phyloP scores from a whole-genome alignment of 2,329 filamentous ascomycete genomes.

The Aspergillus awamori region DNA sequence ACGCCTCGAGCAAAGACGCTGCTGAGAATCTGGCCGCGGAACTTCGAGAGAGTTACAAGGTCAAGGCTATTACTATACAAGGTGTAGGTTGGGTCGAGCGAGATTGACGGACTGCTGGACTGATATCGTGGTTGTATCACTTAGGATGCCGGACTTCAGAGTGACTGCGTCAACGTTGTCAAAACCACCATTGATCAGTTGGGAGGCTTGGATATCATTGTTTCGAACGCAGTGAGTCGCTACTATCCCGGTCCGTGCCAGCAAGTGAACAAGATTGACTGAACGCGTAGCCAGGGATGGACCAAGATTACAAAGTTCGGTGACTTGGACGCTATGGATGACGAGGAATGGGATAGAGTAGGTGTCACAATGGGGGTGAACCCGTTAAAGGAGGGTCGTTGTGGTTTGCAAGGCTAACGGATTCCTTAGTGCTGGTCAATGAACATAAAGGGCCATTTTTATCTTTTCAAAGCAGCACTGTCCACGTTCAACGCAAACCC shows the following conservation, averaged over 20 bases:
- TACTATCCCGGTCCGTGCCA: not conserved
- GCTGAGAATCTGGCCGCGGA: constrained; percentile 62
- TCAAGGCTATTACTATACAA: constrained; percentile 60
- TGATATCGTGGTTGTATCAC: constrained; percentile 6
- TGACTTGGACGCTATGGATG: constrained; percentile 60
- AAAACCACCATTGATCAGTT: constrained; percentile 61
- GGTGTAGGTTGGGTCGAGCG: constrained; percentile 54
- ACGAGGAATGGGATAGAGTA: constrained; percentile 67
- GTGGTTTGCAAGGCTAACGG: not conserved
- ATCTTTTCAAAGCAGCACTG: constrained; percentile 60
- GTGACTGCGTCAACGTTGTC: constrained; percentile 63
- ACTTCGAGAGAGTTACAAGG: constrained; percentile 54
- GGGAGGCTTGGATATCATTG: constrained; percentile 73
- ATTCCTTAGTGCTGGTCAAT: constrained; percentile 58
- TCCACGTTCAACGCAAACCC: constrained; percentile 63
- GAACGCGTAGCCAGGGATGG: constrained; percentile 54
- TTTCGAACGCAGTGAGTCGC: constrained; percentile 68
- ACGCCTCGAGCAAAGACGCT: constrained; percentile 62
- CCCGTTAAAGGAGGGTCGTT: not conserved
- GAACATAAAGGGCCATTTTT: constrained; percentile 61
- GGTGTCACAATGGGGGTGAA: not conserved
- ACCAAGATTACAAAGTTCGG: constrained; percentile 61
- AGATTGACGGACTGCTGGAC: not conserved
- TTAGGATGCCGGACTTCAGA: constrained; percentile 63
- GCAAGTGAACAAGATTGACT: not conserved